Conservation (phyloP, 2,329 filamentous ascomycete genomes). For the Ophiostoma angusticollis region DNA sequence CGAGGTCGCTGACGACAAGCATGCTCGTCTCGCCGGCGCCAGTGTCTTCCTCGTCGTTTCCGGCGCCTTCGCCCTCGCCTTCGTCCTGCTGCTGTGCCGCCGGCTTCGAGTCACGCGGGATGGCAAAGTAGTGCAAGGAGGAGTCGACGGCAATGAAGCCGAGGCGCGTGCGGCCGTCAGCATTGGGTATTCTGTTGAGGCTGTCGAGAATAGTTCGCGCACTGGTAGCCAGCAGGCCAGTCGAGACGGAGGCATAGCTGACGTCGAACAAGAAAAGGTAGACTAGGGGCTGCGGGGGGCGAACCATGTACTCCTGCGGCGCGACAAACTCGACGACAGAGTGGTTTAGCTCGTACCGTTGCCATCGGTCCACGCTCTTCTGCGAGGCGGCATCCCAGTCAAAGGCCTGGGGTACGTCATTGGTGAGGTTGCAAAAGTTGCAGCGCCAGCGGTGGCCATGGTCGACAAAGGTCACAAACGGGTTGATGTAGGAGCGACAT, state of each 20-base stretch:
- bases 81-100: constrained; percentile 20
- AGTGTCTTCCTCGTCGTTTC: constrained; percentile 65
- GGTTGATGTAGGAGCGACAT: constrained; percentile 95
- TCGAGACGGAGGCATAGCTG: constrained; percentile 80
- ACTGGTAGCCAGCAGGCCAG: constrained; percentile 79
- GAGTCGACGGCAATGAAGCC: constrained; percentile 95
- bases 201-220: constrained; percentile 91
- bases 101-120: constrained; percentile 37
- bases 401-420: constrained; percentile 97
- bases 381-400: constrained; percentile 93
- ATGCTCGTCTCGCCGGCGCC: constrained; percentile 61
- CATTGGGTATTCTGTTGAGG: constrained; percentile 94
- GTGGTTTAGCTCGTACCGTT: constrained; percentile 84
- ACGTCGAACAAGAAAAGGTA: constrained; percentile 95
- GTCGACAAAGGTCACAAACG: constrained; percentile 90
- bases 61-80: constrained; percentile 19
- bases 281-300: constrained; percentile 86
- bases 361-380: constrained; percentile 84
- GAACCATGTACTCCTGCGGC: constrained; percentile 98
- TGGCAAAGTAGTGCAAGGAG: constrained; percentile 88
- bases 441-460: constrained; percentile 97
- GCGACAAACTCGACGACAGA: constrained; percentile 96
- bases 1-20: constrained; percentile 87
- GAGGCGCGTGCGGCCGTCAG: constrained; percentile 78
- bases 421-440: constrained; percentile 99